Evolutionary conservation across 2,329 filamentous ascomycete species (phyloP).

Genomic region (Botryotinia convoluta): DNA sequence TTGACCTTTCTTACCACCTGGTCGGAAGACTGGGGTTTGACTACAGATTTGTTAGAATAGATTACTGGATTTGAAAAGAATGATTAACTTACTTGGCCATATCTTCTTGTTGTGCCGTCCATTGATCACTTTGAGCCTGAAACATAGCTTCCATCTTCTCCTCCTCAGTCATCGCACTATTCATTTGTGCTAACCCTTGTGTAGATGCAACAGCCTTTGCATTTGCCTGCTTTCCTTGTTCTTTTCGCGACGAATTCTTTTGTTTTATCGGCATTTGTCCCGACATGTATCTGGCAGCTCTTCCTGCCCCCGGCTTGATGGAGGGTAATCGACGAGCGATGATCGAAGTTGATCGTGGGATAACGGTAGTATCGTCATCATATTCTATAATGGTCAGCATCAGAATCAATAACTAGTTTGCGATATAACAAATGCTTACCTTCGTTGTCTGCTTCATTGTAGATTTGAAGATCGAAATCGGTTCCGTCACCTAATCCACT

Average conservation of each 20-base stretch:
- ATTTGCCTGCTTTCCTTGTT: constrained; percentile 58
- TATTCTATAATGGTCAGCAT: constrained; percentile 64
- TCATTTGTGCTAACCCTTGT: constrained; percentile 62
- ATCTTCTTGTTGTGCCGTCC: constrained; percentile 89
- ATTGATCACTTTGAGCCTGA: constrained; percentile 83
- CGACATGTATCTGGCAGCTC: constrained; percentile 91
- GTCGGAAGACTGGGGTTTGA: constrained; percentile 61
- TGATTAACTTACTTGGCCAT: constrained; percentile 68
- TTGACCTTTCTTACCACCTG: constrained; percentile 48
- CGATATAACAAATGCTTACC: constrained; percentile 55
- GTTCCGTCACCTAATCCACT: constrained; percentile 92
- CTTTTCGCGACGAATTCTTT: constrained; percentile 71
- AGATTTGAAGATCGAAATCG: constrained; percentile 94
- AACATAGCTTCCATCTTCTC: constrained; percentile 93
- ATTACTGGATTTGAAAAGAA: constrained; percentile 35
- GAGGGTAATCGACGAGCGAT: constrained; percentile 85
- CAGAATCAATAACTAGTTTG: constrained; percentile 35
- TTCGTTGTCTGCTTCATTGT: constrained; percentile 86
- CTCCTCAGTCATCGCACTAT: constrained; percentile 83
- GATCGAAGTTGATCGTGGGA: constrained; percentile 90
- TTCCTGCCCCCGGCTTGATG: constrained; percentile 78
- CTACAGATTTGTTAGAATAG: constrained; percentile 44
- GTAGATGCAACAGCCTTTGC: constrained; percentile 53
- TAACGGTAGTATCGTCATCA: constrained; percentile 96
- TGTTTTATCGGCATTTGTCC: constrained; percentile 91